Percentiles rank a stretch among this genome's conserved stretches.
These are phyloP conservation scores for Penicillium freii DNA, from an alignment of 2,329 filamentous ascomycete genomes.

Conservation along the genomic window DNA sequence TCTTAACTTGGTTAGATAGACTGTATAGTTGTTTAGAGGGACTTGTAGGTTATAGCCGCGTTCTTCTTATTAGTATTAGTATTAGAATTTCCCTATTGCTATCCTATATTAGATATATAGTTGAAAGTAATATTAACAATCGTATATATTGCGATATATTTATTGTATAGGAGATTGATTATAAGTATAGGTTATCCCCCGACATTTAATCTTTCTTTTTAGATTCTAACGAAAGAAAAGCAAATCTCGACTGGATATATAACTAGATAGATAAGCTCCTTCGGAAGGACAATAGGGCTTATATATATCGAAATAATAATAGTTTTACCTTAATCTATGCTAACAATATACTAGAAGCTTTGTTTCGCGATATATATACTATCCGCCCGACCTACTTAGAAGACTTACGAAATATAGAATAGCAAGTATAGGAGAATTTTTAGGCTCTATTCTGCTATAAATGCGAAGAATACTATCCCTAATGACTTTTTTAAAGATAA, in stretches of 20 bases:
- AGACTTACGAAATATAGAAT: neutral
- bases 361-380: neutral
- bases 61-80: constrained; percentile 32
- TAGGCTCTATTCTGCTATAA: neutral
- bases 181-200: neutral
- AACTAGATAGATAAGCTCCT: constrained; percentile 16
- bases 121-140: constrained; percentile 17
- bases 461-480: neutral
- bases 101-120: constrained; percentile 25
- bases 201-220: neutral
- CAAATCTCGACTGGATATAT: constrained; percentile 16
- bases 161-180: constrained; percentile 11
- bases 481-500: neutral
- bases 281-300: constrained; percentile 5
- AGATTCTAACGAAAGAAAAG: constrained; percentile 2
- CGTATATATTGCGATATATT: constrained; percentile 3
- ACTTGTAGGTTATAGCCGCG: constrained; percentile 24
- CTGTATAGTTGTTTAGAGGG: constrained; percentile 23
- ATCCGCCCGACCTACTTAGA: neutral
- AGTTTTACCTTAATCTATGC: neutral
- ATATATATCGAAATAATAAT: constrained; percentile 3
- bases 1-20: constrained; percentile 20
- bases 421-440: neutral
- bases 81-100: constrained; percentile 31
- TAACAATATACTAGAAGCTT: neutral